Evolutionary conservation across 2,329 filamentous ascomycete genomes (phyloP).

Genomic region (Penicillium sclerotigenum): DNA sequence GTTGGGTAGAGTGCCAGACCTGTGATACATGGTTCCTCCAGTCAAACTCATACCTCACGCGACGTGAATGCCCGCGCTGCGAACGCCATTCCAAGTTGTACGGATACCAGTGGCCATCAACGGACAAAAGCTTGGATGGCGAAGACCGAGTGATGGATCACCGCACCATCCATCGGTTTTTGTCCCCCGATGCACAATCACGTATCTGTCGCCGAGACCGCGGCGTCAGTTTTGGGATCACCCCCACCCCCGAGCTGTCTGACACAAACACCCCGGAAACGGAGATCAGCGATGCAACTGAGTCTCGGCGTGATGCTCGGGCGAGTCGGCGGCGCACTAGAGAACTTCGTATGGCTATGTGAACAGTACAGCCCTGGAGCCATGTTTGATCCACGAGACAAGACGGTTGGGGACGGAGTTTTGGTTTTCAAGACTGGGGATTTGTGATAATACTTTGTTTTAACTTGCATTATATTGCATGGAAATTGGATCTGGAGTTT

Average conservation of each 20-base stretch:
- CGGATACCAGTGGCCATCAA: slow-evolving; percentile 94
- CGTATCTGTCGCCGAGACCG: slow-evolving; percentile 37
- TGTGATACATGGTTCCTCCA: slow-evolving; percentile 84
- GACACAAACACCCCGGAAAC: slow-evolving; percentile 38
- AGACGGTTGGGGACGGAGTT: not conserved
- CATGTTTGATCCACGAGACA: slow-evolving; percentile 5
- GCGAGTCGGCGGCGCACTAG: slow-evolving; percentile 34
- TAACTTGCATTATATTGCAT: slow-evolving; percentile 11
- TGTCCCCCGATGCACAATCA: slow-evolving; percentile 66
- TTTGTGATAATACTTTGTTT: slow-evolving; percentile 14
- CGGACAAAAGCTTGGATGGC: slow-evolving; percentile 76
- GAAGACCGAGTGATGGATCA: slow-evolving; percentile 73
- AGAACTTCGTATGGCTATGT: slow-evolving; percentile 38
- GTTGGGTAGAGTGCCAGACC: slow-evolving; percentile 85
- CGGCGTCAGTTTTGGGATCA: slow-evolving; percentile 36
- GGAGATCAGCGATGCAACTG: slow-evolving; percentile 35
- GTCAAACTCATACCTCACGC: slow-evolving; percentile 79
- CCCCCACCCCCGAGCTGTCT: slow-evolving; percentile 39
- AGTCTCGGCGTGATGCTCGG: slow-evolving; percentile 36
- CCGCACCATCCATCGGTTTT: slow-evolving; percentile 79
- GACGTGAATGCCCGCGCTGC: slow-evolving; percentile 82
- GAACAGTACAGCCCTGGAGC: slow-evolving; percentile 10
- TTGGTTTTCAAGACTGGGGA: not conserved
- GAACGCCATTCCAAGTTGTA: slow-evolving; percentile 95
- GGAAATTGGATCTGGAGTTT: slow-evolving; percentile 13